Conservation (phyloP, 306 rosid species). For the Casuarina equisetifolia region DNA sequence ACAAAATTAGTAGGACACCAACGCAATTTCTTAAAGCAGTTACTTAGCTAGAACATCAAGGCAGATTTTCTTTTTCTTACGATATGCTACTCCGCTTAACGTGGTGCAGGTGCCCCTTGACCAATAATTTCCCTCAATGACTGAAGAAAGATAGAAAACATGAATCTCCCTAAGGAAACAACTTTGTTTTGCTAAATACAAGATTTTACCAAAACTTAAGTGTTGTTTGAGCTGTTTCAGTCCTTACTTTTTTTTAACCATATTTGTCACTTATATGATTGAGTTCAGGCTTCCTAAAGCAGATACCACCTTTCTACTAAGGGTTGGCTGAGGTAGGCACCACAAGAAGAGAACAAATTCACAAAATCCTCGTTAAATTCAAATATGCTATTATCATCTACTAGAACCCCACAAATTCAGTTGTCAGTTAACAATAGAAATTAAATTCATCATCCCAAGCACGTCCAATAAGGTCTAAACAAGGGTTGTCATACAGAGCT, state of each 20-base stretch:
- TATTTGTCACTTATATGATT: neutral
- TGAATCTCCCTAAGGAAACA: slow-evolving; percentile 3
- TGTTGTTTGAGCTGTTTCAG: neutral
- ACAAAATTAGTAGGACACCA: neutral
- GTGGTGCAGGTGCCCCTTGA: neutral
- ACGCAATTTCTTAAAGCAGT: neutral
- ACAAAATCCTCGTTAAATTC: neutral
- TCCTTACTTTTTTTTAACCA: neutral
- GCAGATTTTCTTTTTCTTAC: neutral
- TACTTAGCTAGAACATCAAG: neutral
- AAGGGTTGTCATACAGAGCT: neutral
- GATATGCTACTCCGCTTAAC: neutral
- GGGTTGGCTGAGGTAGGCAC: neutral
- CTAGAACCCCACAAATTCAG: neutral
- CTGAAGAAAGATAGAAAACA: neutral
- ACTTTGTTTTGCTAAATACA: neutral
- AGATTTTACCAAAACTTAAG: neutral
- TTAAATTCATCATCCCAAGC: neutral
- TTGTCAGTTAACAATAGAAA: neutral
- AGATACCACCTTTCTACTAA: neutral
- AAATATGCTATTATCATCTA: neutral
- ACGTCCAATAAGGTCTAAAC: neutral
- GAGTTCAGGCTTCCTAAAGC: neutral
- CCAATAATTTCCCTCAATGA: neutral
- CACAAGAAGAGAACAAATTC: neutral